Evolutionary conservation across 495 filamentous ascomycete genomes (phyloP), one percentile per base, ranked within the genome.

Genomic region (Lasiosphaeriaceae sp.): DNA sequence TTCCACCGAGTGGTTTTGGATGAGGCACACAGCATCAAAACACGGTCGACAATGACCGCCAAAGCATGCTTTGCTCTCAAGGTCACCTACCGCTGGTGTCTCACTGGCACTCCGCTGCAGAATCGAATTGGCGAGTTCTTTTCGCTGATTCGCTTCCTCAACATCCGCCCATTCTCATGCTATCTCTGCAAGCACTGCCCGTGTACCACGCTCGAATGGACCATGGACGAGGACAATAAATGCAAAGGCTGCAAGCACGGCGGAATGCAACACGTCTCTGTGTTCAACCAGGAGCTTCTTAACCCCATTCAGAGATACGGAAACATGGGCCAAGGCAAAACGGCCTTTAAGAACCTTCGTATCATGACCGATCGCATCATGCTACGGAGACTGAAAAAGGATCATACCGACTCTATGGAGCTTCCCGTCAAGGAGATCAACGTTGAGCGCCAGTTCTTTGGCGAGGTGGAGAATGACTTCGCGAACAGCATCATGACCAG

Each of bases 41-140:
- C 85, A 61, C 84, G 90, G 31, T 86, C 82, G 11, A 92, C 90
- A n/a, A 86, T 90, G 71, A 91, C 91, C 45, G 91, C 92, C n/a
- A 91, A 88, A 65, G 91, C 92, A 20, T 96, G 92, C 70, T 96
- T 96, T 70, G 92, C 93, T 1, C 75, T 97, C 47, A 84, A 90
- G 46, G 88, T 86, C 52, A 83, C 81, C 16, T 92, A 93, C 67
- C 96, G 92, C 59, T 96, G 94, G 89, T 98, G 94, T 64, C 81
- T 97, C 26, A 93, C 88, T 47, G 94, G 94, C 4, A 98, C 94
- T 3, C 94, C 94, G 0, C 83, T 97, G 11, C 94, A 97, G 64
- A 96, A 97, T 67, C 87, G 94, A 31, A 97, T 97, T 62, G 94
- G 93, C 52, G 94, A 98, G 65, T 94, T 97, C 73, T 97, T 97